phyloP scores from a whole-genome alignment of 306 rosid species.

The Parietaria judaica region DNA sequence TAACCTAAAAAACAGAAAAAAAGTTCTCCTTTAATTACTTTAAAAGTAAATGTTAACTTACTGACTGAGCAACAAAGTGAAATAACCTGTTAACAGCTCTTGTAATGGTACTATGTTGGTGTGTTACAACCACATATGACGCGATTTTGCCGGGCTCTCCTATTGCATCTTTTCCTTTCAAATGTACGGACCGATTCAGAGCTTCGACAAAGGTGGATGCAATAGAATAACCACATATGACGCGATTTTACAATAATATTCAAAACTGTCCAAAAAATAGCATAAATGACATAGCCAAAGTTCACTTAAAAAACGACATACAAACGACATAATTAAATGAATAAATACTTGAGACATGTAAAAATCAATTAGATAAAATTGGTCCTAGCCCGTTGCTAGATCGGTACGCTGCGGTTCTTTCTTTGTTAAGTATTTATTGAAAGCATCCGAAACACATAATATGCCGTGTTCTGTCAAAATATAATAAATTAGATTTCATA shows the following conservation, averaged over 20 bases:
- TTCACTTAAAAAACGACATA: too few species aligned
- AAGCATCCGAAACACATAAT: too few species aligned
- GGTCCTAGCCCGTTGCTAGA: too few species aligned
- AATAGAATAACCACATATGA: too few species aligned
- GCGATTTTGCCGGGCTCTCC: slow-evolving; percentile 78
- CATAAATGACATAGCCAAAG: too few species aligned
- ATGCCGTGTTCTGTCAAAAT: too few species aligned
- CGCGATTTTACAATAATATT: background rate
- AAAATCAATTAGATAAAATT: background rate
- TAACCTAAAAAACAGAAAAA: slow-evolving; percentile 47
- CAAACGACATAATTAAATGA: background rate
- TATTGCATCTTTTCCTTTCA: slow-evolving; percentile 58
- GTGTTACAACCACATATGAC: slow-evolving; percentile 91
- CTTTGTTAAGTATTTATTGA: too few species aligned
- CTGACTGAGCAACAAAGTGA: background rate
- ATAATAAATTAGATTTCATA: too few species aligned
- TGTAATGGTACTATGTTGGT: slow-evolving; percentile 92
- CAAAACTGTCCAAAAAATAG: too few species aligned
- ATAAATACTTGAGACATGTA: background rate
- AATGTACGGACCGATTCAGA: slow-evolving; percentile 87
- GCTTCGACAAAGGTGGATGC: slow-evolving; percentile 99
- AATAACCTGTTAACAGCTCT: slow-evolving; percentile 90
- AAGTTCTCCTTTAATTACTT: background rate
- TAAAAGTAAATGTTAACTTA: background rate
- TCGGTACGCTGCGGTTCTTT: too few species aligned